phyloP scores from a whole-genome alignment of 1,284 basidiomycete species.

The Moesziomyces antarcticus region DNA sequence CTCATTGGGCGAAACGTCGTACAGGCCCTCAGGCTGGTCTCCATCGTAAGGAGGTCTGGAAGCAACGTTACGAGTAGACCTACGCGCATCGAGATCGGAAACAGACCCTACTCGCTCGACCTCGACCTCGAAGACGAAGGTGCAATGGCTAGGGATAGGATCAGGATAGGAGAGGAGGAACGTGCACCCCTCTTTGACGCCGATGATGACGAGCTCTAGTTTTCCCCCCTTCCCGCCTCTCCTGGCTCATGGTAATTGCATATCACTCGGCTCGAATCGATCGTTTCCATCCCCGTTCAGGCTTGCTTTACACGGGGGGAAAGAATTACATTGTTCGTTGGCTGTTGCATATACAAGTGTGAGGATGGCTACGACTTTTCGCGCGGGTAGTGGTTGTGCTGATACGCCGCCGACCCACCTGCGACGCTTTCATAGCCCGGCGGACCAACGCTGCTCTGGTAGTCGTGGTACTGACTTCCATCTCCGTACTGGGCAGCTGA shows the following conservation, averaged over 20 bases:
- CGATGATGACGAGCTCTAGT: slow-evolving; percentile 45
- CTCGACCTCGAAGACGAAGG: slow-evolving; percentile 65
- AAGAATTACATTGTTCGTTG: slow-evolving; percentile 4
- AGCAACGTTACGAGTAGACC: slow-evolving; percentile 58
- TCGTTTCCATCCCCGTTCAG: too few species aligned
- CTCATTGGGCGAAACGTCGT: slow-evolving; percentile 64
- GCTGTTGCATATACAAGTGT: neutral
- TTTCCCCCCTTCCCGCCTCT: neutral
- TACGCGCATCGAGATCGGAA: slow-evolving; percentile 59
- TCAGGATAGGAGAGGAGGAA: slow-evolving; percentile 60
- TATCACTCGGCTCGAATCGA: too few species aligned
- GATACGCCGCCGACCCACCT: slow-evolving; percentile 11
- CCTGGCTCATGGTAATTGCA: neutral
- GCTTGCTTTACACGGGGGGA: neutral
- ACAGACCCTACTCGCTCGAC: slow-evolving; percentile 58
- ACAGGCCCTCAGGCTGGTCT: slow-evolving; percentile 60
- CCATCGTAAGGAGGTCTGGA: slow-evolving; percentile 60
- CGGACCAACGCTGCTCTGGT: slow-evolving; percentile 29
- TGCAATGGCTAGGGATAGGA: slow-evolving; percentile 61
- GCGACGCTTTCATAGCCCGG: slow-evolving; percentile 37
- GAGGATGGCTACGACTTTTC: slow-evolving; percentile 18
- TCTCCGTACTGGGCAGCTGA: slow-evolving; percentile 10
- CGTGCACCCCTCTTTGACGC: slow-evolving; percentile 43
- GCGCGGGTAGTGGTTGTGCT: slow-evolving; percentile 29
- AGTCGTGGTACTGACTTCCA: slow-evolving; percentile 32